These are phyloP conservation scores for Sporothrix schenckii DNA, from an alignment of 2,329 filamentous ascomycete genomes.

Conservation along the genomic window DNA sequence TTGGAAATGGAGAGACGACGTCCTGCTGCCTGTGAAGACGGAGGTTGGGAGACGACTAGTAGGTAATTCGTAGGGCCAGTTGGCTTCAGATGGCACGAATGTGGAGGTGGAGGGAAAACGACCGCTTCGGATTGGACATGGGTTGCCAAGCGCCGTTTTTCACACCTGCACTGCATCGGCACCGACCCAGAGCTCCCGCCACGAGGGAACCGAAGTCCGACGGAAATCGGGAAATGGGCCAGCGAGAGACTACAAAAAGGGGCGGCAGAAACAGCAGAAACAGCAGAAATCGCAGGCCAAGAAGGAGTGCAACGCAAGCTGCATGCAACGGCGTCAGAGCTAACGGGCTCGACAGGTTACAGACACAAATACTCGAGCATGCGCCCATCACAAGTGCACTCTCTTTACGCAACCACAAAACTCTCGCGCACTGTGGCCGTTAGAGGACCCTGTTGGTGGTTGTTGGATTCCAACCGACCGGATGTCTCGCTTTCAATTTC, in stretches of 20 bases:
- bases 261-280: background rate
- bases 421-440: conserved; percentile 3
- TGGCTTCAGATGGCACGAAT: background rate
- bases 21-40: background rate
- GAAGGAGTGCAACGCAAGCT: conserved; percentile 7
- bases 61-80: no score
- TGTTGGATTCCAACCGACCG: background rate
- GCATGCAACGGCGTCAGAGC: conserved; percentile 19
- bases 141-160: conserved; percentile 11
- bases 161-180: conserved; percentile 5
- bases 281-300: background rate
- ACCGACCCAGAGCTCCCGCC: conserved; percentile 1
- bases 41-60: conserved; percentile 4
- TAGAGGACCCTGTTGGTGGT: background rate
- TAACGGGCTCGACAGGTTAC: background rate
- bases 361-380: background rate
- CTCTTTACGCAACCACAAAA: background rate
- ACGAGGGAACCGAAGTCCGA: conserved; percentile 7
- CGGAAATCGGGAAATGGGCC: conserved; percentile 8
- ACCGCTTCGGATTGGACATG: conserved; percentile 4
- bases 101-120: conserved; percentile 6
- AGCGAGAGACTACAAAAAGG: background rate
- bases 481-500: conserved; percentile 13
- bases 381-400: background rate
- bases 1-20: no score